Evolutionary conservation across 2,329 filamentous ascomycete genomes (phyloP), one percentile per base, ranked within the genome.

Genomic region (Rutstroemia sp.): DNA sequence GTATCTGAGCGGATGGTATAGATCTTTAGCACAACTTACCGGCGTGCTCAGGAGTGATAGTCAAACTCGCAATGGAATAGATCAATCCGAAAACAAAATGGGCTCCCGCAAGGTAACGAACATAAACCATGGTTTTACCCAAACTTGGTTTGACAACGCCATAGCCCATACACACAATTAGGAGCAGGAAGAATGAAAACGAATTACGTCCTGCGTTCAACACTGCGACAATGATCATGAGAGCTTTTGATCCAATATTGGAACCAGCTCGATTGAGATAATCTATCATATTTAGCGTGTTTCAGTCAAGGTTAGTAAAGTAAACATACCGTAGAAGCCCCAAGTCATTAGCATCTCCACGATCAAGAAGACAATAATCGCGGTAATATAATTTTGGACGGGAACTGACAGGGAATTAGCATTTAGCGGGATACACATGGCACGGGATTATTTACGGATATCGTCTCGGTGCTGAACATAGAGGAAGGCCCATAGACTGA

Each of bases 121-220:
- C 92, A 66, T 89, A 92, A 63, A 92, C 83, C 94, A 99, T 99
- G 12, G 91, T 92, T 67, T 87, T 88, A 57, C 94, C 94, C 4
- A 99, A 80, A 2, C 87, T 90, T 2, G 87, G 88, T 74, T 97
- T 97, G 63, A 99, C 95, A 23, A 99, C 95, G 65, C 94, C 94
- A 67, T 99, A 99, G 34, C 94, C 94, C 94, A 99, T 99, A 72
- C 94, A 99, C 34, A 99, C 94, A 64, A 99, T 97, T 53, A 99
- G 84, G 8, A 99, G 80, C 50, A 99, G 78, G 78, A 99, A 99
- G 78, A 99, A 99, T 0, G 92, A 96, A 71, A 99, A 97, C 0
- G 92, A 96, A 73, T 97, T 99, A 61, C 94, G 83, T 56, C 86
- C 92, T 5, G 94, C 94, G 69, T 96, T 97, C 46, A 99, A 79